These are phyloP conservation scores for Ilyonectria sp. DNA, from an alignment of 2,329 filamentous ascomycete genomes.

Conservation along the genomic window DNA sequence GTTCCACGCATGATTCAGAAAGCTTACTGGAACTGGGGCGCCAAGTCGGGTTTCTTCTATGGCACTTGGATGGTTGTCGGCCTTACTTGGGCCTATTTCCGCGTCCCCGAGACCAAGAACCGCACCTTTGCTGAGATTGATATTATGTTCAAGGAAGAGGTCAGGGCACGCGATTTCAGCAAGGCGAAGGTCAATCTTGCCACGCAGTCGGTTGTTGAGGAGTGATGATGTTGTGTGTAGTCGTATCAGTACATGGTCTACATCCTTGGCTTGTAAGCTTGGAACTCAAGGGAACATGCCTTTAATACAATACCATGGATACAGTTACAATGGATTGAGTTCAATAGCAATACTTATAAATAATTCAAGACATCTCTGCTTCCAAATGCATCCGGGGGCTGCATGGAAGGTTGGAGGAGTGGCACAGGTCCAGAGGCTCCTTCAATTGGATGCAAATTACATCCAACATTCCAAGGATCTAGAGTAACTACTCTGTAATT, in stretches of 20 bases:
- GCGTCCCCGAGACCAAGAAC: conserved; percentile 69
- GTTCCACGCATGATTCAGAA: conserved; percentile 63
- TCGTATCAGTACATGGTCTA: not conserved
- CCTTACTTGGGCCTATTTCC: conserved; percentile 66
- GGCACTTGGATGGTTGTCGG: conserved; percentile 60
- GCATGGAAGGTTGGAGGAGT: too few species aligned
- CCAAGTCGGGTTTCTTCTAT: conserved; percentile 64
- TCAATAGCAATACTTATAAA: too few species aligned
- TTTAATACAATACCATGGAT: too few species aligned
- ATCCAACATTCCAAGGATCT: too few species aligned
- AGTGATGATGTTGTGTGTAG: not conserved
- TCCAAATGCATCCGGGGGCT: too few species aligned
- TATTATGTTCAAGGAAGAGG: conserved; percentile 64
- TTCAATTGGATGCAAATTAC: too few species aligned
- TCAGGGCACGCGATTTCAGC: conserved; percentile 57
- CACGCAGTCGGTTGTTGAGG: conserved; percentile 2
- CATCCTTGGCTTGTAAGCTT: not conserved
- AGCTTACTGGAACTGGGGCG: conserved; percentile 62
- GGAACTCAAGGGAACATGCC: too few species aligned
- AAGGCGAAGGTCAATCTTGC: conserved; percentile 48
- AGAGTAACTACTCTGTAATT: too few species aligned
- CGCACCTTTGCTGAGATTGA: conserved; percentile 71
- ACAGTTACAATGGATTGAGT: too few species aligned
- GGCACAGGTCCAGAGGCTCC: too few species aligned
- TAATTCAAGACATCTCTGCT: too few species aligned